These are phyloP conservation scores for Heritiera littoralis DNA, from an alignment of 345 rosid genomes.

Conservation along the genomic window DNA sequence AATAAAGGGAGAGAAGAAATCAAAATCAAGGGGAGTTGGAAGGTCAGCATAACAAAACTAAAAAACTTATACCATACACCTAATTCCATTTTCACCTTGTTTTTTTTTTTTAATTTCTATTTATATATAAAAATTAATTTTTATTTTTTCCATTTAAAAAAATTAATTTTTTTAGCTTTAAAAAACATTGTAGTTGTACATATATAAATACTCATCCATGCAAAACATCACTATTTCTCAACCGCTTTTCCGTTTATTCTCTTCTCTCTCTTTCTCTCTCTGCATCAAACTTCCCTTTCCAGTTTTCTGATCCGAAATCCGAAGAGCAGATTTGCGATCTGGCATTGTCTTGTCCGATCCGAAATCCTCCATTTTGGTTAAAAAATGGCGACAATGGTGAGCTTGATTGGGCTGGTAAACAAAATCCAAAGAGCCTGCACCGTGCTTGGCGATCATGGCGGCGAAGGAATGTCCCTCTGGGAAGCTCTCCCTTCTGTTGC, in stretches of 20 bases:
- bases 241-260: slow-evolving; percentile 12
- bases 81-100: not conserved
- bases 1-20: not conserved
- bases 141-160: not conserved
- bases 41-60: not conserved
- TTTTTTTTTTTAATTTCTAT: not conserved
- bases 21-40: not conserved
- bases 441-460: slow-evolving; percentile 95
- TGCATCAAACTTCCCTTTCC: slow-evolving; percentile 12
- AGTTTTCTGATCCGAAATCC: slow-evolving; percentile 5
- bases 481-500: slow-evolving; percentile 98
- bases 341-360: slow-evolving; percentile 23
- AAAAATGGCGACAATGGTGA: slow-evolving; percentile 92
- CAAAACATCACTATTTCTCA: not conserved
- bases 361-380: slow-evolving; percentile 22
- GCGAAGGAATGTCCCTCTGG: slow-evolving; percentile 99
- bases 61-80: not conserved
- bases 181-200: not conserved
- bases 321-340: slow-evolving; percentile 12
- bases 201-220: not conserved
- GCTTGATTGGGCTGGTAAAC: slow-evolving; percentile 92
- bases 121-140: not conserved
- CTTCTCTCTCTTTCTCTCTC: slow-evolving; percentile 9
- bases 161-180: not conserved
- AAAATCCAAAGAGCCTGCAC: slow-evolving; percentile 97